These are phyloP conservation scores for Acidomyces sp. DNA, from an alignment of 495 filamentous ascomycete species.

Conservation along the genomic window DNA sequence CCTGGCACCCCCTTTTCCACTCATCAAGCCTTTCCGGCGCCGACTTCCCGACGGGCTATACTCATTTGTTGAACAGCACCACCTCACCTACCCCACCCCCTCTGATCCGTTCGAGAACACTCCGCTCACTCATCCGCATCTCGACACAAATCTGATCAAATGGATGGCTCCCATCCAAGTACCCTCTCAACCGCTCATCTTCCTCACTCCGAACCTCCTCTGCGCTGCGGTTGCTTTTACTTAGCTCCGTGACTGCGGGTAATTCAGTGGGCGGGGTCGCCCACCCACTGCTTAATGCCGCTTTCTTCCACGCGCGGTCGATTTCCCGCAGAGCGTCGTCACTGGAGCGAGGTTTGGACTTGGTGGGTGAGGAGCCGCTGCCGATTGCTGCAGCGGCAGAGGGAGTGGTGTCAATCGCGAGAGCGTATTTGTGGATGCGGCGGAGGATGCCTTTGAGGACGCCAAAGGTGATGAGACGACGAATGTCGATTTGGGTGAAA, in stretches of 20 bases:
- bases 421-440: slow-evolving; percentile 79
- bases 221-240: not conserved
- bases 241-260: not conserved
- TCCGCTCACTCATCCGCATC: slow-evolving; percentile 44
- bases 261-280: slow-evolving; percentile 13
- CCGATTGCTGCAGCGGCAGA: slow-evolving; percentile 21
- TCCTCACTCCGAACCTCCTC: slow-evolving; percentile 10
- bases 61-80: slow-evolving; percentile 8
- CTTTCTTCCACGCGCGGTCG: slow-evolving; percentile 15
- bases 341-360: slow-evolving; percentile 4
- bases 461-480: slow-evolving; percentile 87
- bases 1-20: too few species aligned
- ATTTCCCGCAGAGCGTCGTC: slow-evolving; percentile 10
- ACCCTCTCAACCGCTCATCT: slow-evolving; percentile 41
- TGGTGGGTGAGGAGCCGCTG: slow-evolving; percentile 21
- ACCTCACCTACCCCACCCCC: slow-evolving; percentile 9
- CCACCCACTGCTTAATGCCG: slow-evolving; percentile 19
- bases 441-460: slow-evolving; percentile 94
- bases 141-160: slow-evolving; percentile 90
- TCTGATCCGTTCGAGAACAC: slow-evolving; percentile 32
- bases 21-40: too few species aligned
- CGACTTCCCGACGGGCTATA: too few species aligned
- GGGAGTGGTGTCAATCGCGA: slow-evolving; percentile 32
- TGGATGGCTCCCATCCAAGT: slow-evolving; percentile 67
- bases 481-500: slow-evolving; percentile 64